Evolutionary conservation across 2,329 filamentous ascomycete species (phyloP).

Genomic region (Parascedosporium putredinis): DNA sequence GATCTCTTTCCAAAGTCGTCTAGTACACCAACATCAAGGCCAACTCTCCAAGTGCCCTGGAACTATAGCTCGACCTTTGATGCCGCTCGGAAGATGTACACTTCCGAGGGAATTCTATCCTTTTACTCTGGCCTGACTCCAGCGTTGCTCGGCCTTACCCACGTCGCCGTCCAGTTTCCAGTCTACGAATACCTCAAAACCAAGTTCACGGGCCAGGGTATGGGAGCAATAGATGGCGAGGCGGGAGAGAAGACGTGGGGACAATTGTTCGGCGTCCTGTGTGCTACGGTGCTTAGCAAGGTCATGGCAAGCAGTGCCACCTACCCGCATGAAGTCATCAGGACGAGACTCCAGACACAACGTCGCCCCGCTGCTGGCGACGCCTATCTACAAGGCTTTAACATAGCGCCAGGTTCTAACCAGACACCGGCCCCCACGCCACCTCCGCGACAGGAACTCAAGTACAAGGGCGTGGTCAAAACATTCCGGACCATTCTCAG

Average conservation of each 20-base stretch:
- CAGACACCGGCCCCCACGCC: slow-evolving; percentile 25
- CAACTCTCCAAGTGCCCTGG: slow-evolving; percentile 61
- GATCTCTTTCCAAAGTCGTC: slow-evolving; percentile 35
- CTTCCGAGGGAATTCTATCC: slow-evolving; percentile 72
- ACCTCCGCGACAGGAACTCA: slow-evolving; percentile 25
- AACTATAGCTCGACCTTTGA: slow-evolving; percentile 85
- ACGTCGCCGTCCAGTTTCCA: slow-evolving; percentile 95
- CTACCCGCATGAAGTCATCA: slow-evolving; percentile 93
- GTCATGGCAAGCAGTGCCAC: slow-evolving; percentile 88
- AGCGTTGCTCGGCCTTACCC: slow-evolving; percentile 80
- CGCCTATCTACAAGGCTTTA: slow-evolving; percentile 40
- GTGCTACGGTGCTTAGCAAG: slow-evolving; percentile 88
- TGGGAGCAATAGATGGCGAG: slow-evolving; percentile 59
- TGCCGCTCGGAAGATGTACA: slow-evolving; percentile 93
- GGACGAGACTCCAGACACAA: slow-evolving; percentile 89
- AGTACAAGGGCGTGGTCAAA: slow-evolving; percentile 68
- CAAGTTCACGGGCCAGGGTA: slow-evolving; percentile 78
- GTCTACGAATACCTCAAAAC: slow-evolving; percentile 91
- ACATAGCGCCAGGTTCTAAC: slow-evolving; percentile 31
- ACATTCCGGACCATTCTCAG: slow-evolving; percentile 76
- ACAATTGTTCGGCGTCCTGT: slow-evolving; percentile 75
- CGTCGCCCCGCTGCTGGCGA: slow-evolving; percentile 55
- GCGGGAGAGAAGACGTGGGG: slow-evolving; percentile 37
- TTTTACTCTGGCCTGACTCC: slow-evolving; percentile 95
- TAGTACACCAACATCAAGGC: slow-evolving; percentile 44